A percentile compares a stretch with the other conserved stretches of the same genome.
Evolutionary conservation across 2,329 filamentous ascomycete genomes (phyloP).

Genomic region (Penicillium sp.): DNA sequence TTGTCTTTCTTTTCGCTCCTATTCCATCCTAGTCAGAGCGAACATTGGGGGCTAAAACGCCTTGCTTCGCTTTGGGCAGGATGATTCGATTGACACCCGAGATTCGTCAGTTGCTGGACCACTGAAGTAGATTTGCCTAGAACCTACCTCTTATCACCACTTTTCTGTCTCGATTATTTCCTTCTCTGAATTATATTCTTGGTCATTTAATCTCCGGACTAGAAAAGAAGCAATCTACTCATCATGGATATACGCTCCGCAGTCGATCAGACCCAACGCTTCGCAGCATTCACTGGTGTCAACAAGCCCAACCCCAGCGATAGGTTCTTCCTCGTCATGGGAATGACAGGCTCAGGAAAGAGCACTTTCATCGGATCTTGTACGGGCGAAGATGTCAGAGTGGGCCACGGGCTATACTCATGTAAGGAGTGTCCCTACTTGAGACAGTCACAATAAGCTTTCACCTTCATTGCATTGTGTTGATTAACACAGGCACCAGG

Average conservation of each 20-base stretch:
- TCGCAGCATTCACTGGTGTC: neutral
- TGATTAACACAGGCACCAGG: neutral
- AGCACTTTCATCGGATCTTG: constrained; percentile 4
- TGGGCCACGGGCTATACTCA: constrained; percentile 2
- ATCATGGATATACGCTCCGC: neutral
- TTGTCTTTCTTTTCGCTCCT: neutral
- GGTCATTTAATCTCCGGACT: neutral
- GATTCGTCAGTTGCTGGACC: no score
- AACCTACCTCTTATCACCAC: no score
- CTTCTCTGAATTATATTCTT: neutral
- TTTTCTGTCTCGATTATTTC: no score
- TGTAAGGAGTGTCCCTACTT: no score
- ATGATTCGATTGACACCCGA: no score
- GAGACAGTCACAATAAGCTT: no score
- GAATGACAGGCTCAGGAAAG: constrained; percentile 4
- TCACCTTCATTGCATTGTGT: no score
- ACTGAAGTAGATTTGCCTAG: no score
- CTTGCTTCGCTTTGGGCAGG: neutral
- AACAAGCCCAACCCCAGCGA: neutral
- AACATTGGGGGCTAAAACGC: neutral
- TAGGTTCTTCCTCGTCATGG: constrained; percentile 4
- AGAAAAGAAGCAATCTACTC: neutral
- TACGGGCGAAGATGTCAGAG: neutral
- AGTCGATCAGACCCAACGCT: neutral
- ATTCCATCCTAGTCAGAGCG: neutral